A percentile compares a stretch with the other conserved stretches of the same genome.
These are phyloP conservation scores for Pseudohyphozyma bogoriensis DNA, from an alignment of 768 basidiomycete genomes.

Conservation along the genomic window DNA sequence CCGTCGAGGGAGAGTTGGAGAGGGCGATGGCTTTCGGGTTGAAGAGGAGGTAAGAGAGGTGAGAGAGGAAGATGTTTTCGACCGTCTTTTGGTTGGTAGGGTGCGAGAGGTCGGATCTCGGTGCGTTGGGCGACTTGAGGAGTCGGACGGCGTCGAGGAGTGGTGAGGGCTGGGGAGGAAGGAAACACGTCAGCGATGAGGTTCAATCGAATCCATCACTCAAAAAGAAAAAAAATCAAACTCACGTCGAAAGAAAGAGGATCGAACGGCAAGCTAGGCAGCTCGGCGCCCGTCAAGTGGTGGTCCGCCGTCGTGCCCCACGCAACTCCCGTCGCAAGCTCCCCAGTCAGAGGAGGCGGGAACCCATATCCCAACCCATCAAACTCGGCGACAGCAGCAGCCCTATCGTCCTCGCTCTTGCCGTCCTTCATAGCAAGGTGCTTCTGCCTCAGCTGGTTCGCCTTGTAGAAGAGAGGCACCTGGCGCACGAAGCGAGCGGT, in stretches of 20 bases:
- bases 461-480: slow-evolving; percentile 17
- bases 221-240: background rate
- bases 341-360: slow-evolving; percentile 16
- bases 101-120: background rate
- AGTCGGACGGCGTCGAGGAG: slow-evolving; percentile 31
- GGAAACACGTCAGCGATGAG: too few relatives aligned
- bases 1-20: slow-evolving; percentile 10
- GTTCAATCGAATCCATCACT: background rate
- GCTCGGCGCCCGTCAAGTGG: background rate
- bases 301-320: slow-evolving; percentile 11
- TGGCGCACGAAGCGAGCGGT: slow-evolving; percentile 24
- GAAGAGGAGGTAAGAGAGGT: slow-evolving; percentile 29
- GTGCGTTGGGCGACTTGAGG: slow-evolving; percentile 14
- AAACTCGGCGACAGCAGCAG: background rate
- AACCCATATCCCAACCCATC: slow-evolving; percentile 18
- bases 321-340: background rate
- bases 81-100: slow-evolving; percentile 1
- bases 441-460: slow-evolving; percentile 12
- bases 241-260: slow-evolving; percentile 26
- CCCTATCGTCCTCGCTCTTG: slow-evolving; percentile 1
- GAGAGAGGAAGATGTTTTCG: slow-evolving; percentile 18
- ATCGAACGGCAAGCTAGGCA: slow-evolving; percentile 17
- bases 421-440: background rate
- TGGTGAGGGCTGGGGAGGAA: slow-evolving; percentile 19
- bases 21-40: slow-evolving; percentile 9